Evolutionary conservation across 2,329 filamentous ascomycete species (phyloP).

Genomic region (Fusarium transvaalense): DNA sequence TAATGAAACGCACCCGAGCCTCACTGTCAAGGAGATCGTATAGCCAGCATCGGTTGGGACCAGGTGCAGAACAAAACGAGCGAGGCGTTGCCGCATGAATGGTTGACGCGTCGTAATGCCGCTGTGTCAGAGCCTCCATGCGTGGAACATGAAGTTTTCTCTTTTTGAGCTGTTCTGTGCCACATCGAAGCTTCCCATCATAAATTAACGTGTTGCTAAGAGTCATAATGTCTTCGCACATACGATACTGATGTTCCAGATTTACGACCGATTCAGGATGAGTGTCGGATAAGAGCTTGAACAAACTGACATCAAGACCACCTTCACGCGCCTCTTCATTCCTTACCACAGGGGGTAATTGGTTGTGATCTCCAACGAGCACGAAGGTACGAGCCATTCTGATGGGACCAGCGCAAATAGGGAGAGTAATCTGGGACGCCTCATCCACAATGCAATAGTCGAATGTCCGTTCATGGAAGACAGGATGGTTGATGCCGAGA

Average conservation of each 20-base stretch:
- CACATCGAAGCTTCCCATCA: conserved; percentile 88
- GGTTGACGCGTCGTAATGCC: conserved; percentile 68
- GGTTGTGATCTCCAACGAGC: conserved; percentile 95
- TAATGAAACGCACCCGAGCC: conserved; percentile 85
- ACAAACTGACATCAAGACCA: conserved; percentile 91
- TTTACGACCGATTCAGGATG: conserved; percentile 91
- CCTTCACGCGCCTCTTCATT: conserved; percentile 89
- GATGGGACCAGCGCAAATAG: conserved; percentile 93
- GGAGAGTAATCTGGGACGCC: conserved; percentile 95
- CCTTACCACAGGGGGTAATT: conserved; percentile 92
- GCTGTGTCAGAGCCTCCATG: conserved; percentile 69
- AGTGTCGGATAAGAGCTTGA: conserved; percentile 90
- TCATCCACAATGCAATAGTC: conserved; percentile 99
- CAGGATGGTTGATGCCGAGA: conserved; percentile 86
- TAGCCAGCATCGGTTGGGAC: conserved; percentile 77
- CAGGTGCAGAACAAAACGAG: conserved; percentile 68
- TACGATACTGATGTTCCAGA: conserved; percentile 95
- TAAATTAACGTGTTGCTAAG: conserved; percentile 96
- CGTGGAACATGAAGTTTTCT: conserved; percentile 77
- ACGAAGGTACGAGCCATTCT: conserved; percentile 94
- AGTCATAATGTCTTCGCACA: conserved; percentile 97
- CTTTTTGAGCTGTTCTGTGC: conserved; percentile 79
- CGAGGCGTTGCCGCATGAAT: conserved; percentile 58
- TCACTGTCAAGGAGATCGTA: conserved; percentile 76
- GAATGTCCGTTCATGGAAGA: conserved; percentile 90